Evolutionary conservation across 2,329 filamentous ascomycete species (phyloP), one percentile per base, ranked within the genome.

Genomic region (Paecilomyces sp.): DNA sequence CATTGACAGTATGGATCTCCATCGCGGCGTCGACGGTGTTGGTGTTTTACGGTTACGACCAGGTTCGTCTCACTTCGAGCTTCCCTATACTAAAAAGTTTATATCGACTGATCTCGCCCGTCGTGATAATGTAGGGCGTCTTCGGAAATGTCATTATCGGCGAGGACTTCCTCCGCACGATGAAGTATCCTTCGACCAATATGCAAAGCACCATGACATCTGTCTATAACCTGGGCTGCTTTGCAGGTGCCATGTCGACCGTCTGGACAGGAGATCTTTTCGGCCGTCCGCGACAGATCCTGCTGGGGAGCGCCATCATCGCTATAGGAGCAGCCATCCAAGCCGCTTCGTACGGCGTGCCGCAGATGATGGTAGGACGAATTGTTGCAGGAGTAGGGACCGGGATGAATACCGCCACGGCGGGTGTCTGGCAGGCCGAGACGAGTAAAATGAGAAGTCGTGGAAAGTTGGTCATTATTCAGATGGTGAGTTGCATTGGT

Each of bases 1-100:
- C 72, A 30, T 71, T 83, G n/a, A 82, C 80, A 0, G 72, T 82
- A 15, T 82, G 80, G 80, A 82, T 83, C 51, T 80, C 77, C 4
- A 70, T 82, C 18, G 79, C 80, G 12, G 79, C 80, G 0, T 79
- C 75, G 1, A 82, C 79, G 0, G 79, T 82, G 3, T 69, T 82
- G 24, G 72, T 81, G 58, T 81, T 82, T 65, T 83, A 82, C 61
- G 79, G 76, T 30, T 78, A 77, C 57, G 74, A 77, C 56, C 74
- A 77, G 66, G 72, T 74, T 63, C 36, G 61, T 47, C 15, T 47
- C n/a, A 61, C 28, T 25, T 33, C 31, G 13, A 15, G 28, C 15
- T 25, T 12, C 33, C 30, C n/a, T 57, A 30, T 1, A 34, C 5
- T 41, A 25, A 9, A 15, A 1, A 15, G 30, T 41, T 9, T 4